Percentiles rank a stretch among this genome's conserved stretches.
These are phyloP conservation scores for Arthroderma sp. DNA, from an alignment of 2,329 filamentous ascomycete species.

Conservation along the genomic window DNA sequence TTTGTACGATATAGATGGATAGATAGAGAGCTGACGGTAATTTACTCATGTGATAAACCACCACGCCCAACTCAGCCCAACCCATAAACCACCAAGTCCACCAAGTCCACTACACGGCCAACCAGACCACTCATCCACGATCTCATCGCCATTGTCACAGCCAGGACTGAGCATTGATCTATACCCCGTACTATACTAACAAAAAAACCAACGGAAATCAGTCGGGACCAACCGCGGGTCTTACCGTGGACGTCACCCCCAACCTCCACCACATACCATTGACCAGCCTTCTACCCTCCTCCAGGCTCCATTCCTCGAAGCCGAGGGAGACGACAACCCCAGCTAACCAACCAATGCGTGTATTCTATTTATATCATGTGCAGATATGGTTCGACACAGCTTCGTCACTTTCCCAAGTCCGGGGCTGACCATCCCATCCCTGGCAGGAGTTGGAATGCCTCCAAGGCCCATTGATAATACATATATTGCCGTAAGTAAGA, in stretches of 20 bases:
- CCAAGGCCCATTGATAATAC: neutral
- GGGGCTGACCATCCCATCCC: neutral
- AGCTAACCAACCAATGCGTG: neutral
- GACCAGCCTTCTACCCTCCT: no score
- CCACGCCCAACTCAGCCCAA: neutral
- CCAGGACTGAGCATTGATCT: no score
- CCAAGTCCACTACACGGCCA: no score
- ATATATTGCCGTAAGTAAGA: neutral
- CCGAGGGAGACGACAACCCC: no score
- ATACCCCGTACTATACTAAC: no score
- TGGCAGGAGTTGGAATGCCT: neutral
- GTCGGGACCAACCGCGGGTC: neutral
- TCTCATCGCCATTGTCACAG: no score
- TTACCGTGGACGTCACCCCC: neutral
- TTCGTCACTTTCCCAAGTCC: neutral
- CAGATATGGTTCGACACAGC: neutral
- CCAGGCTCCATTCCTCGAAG: no score
- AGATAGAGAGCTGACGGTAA: neutral
- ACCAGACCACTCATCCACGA: no score
- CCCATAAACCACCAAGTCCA: no score
- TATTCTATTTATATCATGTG: constrained; percentile 5
- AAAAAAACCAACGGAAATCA: no score
- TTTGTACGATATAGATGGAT: neutral
- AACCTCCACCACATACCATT: neutral
- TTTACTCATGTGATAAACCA: neutral